A percentile compares a stretch with the other conserved stretches of the same genome.
These are phyloP conservation scores for Ganoderma boninense DNA, from an alignment of 1,284 basidiomycete genomes.

Conservation along the genomic window DNA sequence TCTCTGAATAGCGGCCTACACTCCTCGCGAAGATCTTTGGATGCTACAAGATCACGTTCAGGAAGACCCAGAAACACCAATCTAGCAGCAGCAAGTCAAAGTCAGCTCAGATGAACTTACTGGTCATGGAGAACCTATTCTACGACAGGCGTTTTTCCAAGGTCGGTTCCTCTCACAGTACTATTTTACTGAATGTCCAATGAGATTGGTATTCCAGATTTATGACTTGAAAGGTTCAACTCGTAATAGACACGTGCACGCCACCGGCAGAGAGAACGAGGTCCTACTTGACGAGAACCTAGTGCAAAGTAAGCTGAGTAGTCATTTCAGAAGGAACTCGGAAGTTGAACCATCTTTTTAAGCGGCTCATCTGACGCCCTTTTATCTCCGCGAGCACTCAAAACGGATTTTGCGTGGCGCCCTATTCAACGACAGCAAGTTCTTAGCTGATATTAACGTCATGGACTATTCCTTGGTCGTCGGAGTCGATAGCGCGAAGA, in stretches of 20 bases:
- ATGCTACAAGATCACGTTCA: conserved; percentile 95
- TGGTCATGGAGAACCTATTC: conserved; percentile 99
- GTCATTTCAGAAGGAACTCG: neutral
- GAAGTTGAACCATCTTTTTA: conserved; percentile 14
- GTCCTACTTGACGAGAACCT: conserved; percentile 94
- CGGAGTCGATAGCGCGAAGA: conserved; percentile 86
- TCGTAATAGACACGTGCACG: conserved; percentile 90
- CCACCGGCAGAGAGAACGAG: conserved; percentile 91
- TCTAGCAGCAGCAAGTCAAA: conserved; percentile 68
- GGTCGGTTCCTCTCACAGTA: conserved; percentile 50
- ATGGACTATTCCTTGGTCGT: conserved; percentile 99
- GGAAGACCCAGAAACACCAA: conserved; percentile 79
- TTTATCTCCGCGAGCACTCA: conserved; percentile 95
- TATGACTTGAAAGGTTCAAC: conserved; percentile 96
- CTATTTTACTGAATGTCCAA: neutral
- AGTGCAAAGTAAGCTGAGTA: conserved; percentile 69
- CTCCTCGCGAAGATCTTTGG: conserved; percentile 98
- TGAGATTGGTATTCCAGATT: conserved; percentile 59
- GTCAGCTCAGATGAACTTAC: conserved; percentile 91
- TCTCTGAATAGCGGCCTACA: conserved; percentile 79
- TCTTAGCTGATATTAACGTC: conserved; percentile 94
- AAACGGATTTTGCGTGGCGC: conserved; percentile 93
- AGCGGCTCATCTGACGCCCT: conserved; percentile 81
- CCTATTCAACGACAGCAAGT: conserved; percentile 94
- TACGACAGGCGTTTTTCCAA: conserved; percentile 90